Evolutionary conservation across 139 green algal species (phyloP).

Genomic region (Micractinium conductrix): DNA sequence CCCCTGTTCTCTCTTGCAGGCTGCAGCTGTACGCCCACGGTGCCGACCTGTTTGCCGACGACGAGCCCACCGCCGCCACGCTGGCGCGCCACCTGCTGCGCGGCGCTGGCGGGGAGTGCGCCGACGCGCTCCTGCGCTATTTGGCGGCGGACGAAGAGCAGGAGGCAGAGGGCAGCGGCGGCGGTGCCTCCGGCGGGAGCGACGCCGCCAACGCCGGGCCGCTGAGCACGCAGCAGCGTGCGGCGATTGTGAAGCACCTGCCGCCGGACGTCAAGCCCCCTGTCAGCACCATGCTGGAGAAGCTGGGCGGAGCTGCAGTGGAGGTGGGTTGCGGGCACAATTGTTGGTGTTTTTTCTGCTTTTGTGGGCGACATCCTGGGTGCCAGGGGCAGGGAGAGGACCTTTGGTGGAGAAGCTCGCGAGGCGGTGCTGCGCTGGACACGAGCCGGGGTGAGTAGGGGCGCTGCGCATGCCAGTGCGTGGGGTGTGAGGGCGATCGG

Average conservation of each 20-base stretch:
- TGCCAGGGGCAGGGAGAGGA: too few species aligned
- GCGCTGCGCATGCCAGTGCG: too few species aligned
- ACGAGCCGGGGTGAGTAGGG: too few species aligned
- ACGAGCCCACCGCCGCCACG: slow-evolving; percentile 45
- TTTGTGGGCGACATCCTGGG: too few species aligned
- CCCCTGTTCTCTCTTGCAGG: neutral
- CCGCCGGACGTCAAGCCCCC: slow-evolving; percentile 43
- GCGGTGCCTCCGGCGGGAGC: neutral
- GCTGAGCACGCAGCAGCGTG: slow-evolving; percentile 47
- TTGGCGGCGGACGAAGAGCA: slow-evolving; percentile 31
- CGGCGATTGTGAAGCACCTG: slow-evolving; percentile 42
- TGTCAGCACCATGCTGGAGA: slow-evolving; percentile 33
- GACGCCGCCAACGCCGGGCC: slow-evolving; percentile 3
- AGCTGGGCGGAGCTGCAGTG: slow-evolving; percentile 30
- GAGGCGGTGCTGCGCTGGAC: too few species aligned
- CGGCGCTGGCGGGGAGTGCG: slow-evolving; percentile 50
- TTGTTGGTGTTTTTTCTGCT: too few species aligned
- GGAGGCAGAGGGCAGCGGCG: neutral
- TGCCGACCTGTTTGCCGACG: slow-evolving; percentile 54
- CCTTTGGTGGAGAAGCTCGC: too few species aligned
- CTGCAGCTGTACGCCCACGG: slow-evolving; percentile 74
- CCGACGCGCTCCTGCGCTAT: slow-evolving; percentile 72
- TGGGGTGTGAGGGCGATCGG: too few species aligned
- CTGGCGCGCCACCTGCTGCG: slow-evolving; percentile 76
- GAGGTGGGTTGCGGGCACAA: slow-evolving; percentile 4